Percentiles rank a stretch among this genome's conserved stretches.
Conservation (phyloP, 257 asterid species). For the Jacaranda mimosifolia region DNA sequence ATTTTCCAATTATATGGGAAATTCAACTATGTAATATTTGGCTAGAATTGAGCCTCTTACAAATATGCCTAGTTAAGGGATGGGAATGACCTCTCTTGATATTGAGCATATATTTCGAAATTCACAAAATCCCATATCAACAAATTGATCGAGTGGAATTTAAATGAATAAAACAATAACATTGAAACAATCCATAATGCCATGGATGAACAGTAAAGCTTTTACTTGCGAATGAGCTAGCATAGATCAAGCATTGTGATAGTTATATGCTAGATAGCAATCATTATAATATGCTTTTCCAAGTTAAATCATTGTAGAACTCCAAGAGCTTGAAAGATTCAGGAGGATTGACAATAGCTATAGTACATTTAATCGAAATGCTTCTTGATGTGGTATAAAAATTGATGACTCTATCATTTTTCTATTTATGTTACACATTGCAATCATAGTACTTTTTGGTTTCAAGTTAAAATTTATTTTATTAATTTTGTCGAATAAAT, state of each 20-base stretch:
- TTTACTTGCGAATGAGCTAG: conserved; percentile 57
- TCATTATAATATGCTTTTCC: conserved; percentile 62
- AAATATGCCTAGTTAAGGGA: conserved; percentile 30
- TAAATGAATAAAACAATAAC: conserved; percentile 42
- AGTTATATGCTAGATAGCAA: conserved; percentile 52
- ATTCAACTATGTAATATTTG: conserved; percentile 21
- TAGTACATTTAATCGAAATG: conserved; percentile 58
- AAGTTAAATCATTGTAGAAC: conserved; percentile 43
- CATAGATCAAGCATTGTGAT: conserved; percentile 64
- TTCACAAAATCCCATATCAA: conserved; percentile 27
- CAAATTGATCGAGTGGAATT: conserved; percentile 2
- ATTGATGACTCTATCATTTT: not conserved
- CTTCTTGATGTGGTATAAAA: conserved; percentile 61
- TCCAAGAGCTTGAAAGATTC: conserved; percentile 59
- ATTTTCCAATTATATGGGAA: conserved; percentile 48
- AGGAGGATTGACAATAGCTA: conserved; percentile 61
- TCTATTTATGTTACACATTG: not conserved
- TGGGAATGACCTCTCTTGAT: conserved; percentile 32
- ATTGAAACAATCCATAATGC: conserved; percentile 52
- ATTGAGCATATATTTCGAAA: conserved; percentile 23
- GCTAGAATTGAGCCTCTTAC: conserved; percentile 34
- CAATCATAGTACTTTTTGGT: not conserved
- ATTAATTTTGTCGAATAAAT: conserved; percentile 55
- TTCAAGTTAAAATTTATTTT: conserved; percentile 5
- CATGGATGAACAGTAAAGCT: conserved; percentile 67